Conservation (phyloP, 2,329 filamentous ascomycete genomes). For the Fusarium verticillioides region DNA sequence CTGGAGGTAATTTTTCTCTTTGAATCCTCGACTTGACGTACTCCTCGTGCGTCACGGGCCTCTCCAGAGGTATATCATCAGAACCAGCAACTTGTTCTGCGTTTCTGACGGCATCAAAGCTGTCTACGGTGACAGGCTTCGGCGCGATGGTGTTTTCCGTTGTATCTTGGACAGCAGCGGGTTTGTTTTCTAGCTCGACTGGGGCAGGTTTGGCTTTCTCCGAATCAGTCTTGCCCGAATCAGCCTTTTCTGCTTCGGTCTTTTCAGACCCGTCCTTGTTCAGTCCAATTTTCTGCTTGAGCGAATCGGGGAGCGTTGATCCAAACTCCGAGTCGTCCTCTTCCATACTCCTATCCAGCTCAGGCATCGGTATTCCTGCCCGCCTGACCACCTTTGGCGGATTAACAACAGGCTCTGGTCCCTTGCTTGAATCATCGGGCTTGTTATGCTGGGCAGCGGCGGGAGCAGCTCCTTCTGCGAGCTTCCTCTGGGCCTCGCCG, state of each 20-base stretch:
- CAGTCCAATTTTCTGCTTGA: slow-evolving; percentile 47
- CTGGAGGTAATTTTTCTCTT: slow-evolving; percentile 59
- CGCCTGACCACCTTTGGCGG: slow-evolving; percentile 27
- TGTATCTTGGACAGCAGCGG: slow-evolving; percentile 11
- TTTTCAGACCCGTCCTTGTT: slow-evolving; percentile 10
- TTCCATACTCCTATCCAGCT: slow-evolving; percentile 31
- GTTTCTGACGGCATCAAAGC: slow-evolving; percentile 21
- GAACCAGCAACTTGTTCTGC: slow-evolving; percentile 9
- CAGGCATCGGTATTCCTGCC: slow-evolving; percentile 42
- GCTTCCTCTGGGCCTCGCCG: slow-evolving; percentile 51
- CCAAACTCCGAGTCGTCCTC: slow-evolving; percentile 40
- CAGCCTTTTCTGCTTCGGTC: not conserved
- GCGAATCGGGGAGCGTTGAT: slow-evolving; percentile 48
- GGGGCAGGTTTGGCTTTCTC: not conserved
- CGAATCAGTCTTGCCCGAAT: not conserved
- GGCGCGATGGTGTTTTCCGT: not conserved
- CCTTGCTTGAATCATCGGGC: slow-evolving; percentile 9
- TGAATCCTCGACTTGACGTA: slow-evolving; percentile 60
- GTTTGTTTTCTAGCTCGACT: slow-evolving; percentile 15
- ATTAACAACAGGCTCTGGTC: slow-evolving; percentile 8
- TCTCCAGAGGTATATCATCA: slow-evolving; percentile 17
- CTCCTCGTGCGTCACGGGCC: slow-evolving; percentile 64
- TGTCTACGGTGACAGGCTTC: slow-evolving; percentile 18
- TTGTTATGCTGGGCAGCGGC: slow-evolving; percentile 8
- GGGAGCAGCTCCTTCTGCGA: slow-evolving; percentile 40